Conservation (phyloP, 768 basidiomycete species). For the Hygrophoropsis aurantiaca region DNA sequence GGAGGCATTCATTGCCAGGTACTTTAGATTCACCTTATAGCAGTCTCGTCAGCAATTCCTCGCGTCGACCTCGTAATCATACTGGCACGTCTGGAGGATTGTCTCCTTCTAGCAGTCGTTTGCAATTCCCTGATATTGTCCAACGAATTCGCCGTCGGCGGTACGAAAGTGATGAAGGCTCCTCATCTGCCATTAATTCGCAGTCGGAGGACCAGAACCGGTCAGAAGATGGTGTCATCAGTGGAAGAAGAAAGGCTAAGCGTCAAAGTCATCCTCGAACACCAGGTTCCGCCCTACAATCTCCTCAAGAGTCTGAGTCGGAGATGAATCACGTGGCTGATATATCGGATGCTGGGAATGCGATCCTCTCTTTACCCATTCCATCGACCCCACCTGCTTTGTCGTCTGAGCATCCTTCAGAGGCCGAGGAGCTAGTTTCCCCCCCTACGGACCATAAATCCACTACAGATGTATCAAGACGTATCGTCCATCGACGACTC, state of each 20-base stretch:
- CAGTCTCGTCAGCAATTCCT: slow-evolving; percentile 35
- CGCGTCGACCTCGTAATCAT: slow-evolving; percentile 21
- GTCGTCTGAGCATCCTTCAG: slow-evolving; percentile 5
- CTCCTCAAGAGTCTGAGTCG: slow-evolving; percentile 10
- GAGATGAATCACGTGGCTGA: slow-evolving; percentile 11
- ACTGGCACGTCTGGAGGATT: slow-evolving; percentile 27
- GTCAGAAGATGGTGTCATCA: slow-evolving; percentile 16
- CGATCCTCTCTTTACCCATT: slow-evolving; percentile 5
- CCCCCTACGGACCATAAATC: slow-evolving; percentile 2
- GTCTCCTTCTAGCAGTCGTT: slow-evolving; percentile 46
- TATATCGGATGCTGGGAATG: slow-evolving; percentile 4
- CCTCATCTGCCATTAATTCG: slow-evolving; percentile 46
- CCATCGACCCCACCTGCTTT: slow-evolving; percentile 1
- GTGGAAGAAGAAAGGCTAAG: slow-evolving; percentile 1
- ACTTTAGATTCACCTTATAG: slow-evolving; percentile 31
- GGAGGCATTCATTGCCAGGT: slow-evolving; percentile 27
- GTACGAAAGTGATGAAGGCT: slow-evolving; percentile 47
- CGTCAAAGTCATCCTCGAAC: slow-evolving; percentile 16
- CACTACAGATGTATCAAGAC: not conserved
- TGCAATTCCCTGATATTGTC: slow-evolving; percentile 38
- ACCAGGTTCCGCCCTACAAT: slow-evolving; percentile 20
- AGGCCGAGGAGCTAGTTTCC: slow-evolving; percentile 2
- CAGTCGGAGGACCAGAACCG: slow-evolving; percentile 41
- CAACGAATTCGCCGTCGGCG: slow-evolving; percentile 33
- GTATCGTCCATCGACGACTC: not conserved